Base-by-base conservation (phyloP, 2,329 filamentous ascomycete genomes). In the Xylaria sp. region DNA sequence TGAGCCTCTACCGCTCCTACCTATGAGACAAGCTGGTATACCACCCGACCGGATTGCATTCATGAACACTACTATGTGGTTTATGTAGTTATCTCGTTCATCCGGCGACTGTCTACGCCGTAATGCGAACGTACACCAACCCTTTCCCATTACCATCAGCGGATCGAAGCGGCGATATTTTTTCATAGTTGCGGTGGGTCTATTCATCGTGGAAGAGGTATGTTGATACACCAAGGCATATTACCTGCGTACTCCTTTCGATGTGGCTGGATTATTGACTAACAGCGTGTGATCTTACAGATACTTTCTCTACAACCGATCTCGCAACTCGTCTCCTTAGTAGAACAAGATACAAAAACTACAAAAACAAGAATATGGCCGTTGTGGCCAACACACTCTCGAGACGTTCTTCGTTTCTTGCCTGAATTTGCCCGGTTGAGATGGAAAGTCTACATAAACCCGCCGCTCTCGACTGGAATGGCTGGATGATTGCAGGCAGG, bases 1-100 rank as follows among this genome's bases (percentile, higher is more conserved):
- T 0, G 63, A 72, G 23, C 63, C 73, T 0, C 59, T 63, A 1
- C 70, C 70, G 0, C 67, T 80, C 7, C 27, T 78, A 10, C 62
- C 68, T 0, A 74, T 78, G 65, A 67, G 67, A 1, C 59, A 62
- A 19, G 6, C 15, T 0, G 23, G 35, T 17, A 13, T 46, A 2
- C 37, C 53, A 5, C 1, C 29, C 0, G 67, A 71, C 0, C 66
- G 64, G 0, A 54, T 65, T 4, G 19, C 33, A 0, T 72, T 72
- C 52, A 76, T 80, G 48, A 74, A 73, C 25, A 71, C 65, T 31
- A 76, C 76, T 8, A 81, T 81, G 79, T 81, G 79, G 79, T 81
- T 71, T 63, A 75, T 81, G 68, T 81, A 69, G 52, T 47, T 10
- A 37, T 5, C 15, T 9, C 29, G n/a, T 29, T 43, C 13, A 17